phyloP scores from a whole-genome alignment of 345 rosid species.

The Gossypium bickii region DNA sequence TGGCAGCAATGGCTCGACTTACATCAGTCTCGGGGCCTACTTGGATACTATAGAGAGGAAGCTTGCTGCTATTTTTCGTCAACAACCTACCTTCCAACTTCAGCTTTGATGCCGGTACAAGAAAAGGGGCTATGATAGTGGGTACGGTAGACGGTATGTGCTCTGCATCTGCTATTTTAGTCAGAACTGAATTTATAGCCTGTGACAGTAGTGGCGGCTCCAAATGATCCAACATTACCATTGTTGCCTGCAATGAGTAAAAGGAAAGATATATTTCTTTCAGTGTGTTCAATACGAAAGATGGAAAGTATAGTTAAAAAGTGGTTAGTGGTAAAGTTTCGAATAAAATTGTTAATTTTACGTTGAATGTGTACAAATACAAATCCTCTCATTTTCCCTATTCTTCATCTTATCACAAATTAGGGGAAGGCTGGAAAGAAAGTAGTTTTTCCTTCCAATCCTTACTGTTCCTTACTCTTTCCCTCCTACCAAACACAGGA shows the following conservation, averaged over 20 bases:
- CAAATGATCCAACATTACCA: constrained; percentile 46
- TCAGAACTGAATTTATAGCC: constrained; percentile 56
- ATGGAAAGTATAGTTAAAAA: no score
- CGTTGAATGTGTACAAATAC: neutral
- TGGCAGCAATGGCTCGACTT: constrained; percentile 35
- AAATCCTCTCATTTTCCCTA: neutral
- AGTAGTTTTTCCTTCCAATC: neutral
- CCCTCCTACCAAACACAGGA: neutral
- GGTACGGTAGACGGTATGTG: constrained; percentile 24
- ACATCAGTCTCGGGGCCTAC: constrained; percentile 59
- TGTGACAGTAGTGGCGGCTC: constrained; percentile 58
- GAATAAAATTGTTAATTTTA: neutral
- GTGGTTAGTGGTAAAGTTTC: neutral
- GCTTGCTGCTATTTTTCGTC: constrained; percentile 28
- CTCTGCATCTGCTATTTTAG: constrained; percentile 32
- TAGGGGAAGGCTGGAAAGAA: neutral
- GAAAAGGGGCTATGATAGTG: constrained; percentile 48
- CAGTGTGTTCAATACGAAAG: neutral
- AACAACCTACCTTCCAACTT: constrained; percentile 45
- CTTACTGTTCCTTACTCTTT: neutral
- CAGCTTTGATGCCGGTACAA: constrained; percentile 51
- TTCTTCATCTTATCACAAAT: neutral
- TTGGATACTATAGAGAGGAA: constrained; percentile 46
- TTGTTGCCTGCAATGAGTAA: constrained; percentile 45
- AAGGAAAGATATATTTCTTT: constrained; percentile 5